Percentiles rank a stretch among this genome's conserved stretches.
These are phyloP conservation scores for Fusarium sp. DNA, from an alignment of 2,329 filamentous ascomycete species.

Conservation along the genomic window DNA sequence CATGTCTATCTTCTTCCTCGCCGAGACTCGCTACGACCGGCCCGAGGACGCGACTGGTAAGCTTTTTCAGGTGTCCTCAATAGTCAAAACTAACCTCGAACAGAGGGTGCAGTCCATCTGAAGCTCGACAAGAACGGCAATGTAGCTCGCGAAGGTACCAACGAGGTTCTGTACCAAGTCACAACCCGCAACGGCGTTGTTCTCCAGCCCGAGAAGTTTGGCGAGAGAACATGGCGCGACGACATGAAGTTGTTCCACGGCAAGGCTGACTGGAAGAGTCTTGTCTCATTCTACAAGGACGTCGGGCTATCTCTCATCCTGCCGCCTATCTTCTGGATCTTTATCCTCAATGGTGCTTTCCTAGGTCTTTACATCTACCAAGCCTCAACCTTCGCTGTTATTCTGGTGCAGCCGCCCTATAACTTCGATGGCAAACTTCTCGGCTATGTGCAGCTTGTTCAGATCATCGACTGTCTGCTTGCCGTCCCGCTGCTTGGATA, in stretches of 20 bases:
- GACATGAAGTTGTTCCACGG: not conserved
- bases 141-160: not conserved
- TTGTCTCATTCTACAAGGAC: not conserved
- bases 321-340: slow-evolving; percentile 5
- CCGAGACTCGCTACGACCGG: not conserved
- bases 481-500: not conserved
- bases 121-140: slow-evolving; percentile 1
- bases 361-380: slow-evolving; percentile 12
- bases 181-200: slow-evolving; percentile 5
- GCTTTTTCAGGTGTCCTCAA: rapidly evolving
- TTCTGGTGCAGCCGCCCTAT: not conserved
- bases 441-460: slow-evolving; percentile 3
- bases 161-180: slow-evolving; percentile 1
- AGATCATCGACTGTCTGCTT: not conserved
- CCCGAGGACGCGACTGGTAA: slow-evolving; percentile 6
- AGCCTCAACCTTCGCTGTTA: not conserved
- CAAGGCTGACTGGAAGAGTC: not conserved
- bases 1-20: not conserved
- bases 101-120: not conserved
- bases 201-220: not conserved
- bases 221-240: not conserved
- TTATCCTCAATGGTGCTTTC: slow-evolving; percentile 9
- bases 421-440: not conserved
- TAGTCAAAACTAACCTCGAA: rapidly evolving
- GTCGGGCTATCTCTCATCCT: not conserved